Evolutionary conservation across 257 asterid species (phyloP).

Genomic region (Dorcoceras hygrometricum): DNA sequence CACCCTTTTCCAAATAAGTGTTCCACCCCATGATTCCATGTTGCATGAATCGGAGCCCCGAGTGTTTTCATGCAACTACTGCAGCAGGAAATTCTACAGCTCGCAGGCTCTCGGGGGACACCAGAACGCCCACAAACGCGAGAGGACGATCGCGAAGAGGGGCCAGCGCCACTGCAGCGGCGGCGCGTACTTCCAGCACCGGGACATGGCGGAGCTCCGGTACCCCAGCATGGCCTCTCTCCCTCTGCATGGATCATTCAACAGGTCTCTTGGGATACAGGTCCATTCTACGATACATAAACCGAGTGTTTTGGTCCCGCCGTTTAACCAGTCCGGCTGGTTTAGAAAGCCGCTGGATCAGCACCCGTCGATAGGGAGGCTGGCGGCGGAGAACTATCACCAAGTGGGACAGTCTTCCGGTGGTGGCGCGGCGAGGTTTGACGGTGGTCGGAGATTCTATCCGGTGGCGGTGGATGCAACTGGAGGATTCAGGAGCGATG

Average conservation of each 20-base stretch:
- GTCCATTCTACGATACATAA: conserved; percentile 73
- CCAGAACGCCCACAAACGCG: conserved; percentile 91
- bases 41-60: conserved; percentile 34
- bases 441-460: conserved; percentile 35
- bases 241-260: conserved; percentile 61
- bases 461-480: conserved; percentile 34
- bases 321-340: conserved; percentile 42
- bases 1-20: conserved; percentile 31
- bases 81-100: conserved; percentile 77
- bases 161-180: conserved; percentile 29
- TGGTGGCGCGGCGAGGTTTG: conserved; percentile 56
- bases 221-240: conserved; percentile 62
- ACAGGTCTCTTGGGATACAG: conserved; percentile 57
- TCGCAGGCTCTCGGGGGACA: conserved; percentile 98
- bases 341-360: conserved; percentile 44
- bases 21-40: neutral
- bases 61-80: conserved; percentile 83
- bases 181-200: conserved; percentile 20
- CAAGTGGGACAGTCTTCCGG: conserved; percentile 32
- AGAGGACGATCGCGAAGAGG: conserved; percentile 71
- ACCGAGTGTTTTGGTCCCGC: conserved; percentile 24
- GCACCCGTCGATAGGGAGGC: conserved; percentile 50
- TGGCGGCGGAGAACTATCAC: conserved; percentile 32
- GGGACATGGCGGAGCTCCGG: conserved; percentile 17
- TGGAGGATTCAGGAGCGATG: conserved; percentile 43